Evolutionary conservation across 805 yeast genomes (phyloP), one percentile per base, ranked within the genome.

Genomic region (Brettanomyces bruxellensis): DNA sequence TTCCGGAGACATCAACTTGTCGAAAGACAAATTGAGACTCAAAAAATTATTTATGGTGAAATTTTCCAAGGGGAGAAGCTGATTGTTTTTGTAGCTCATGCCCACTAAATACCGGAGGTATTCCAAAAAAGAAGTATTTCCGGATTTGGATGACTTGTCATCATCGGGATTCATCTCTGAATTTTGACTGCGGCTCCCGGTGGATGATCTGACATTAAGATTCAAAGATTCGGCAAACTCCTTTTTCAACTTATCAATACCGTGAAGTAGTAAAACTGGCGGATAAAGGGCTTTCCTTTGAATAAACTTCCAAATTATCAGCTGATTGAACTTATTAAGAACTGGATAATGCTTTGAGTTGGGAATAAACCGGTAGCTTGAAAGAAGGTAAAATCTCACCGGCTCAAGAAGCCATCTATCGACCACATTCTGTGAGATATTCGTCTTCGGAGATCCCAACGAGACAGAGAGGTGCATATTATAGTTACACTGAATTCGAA

Each of bases 381-480:
- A 75, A 3, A 83, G 55, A 39, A 82, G 58, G 18, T 81, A 64
- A 57, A 78, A 73, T 5, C 76, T 68, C 1, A 83, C 73, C 0
- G 88, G 88, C 59, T 83, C 90, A 25, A 82, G 68, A 46, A 77
- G 60, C 90, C 90, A 83, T 46, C 88, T 64, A 24, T 75, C 69
- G 3, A 78, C 55, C 3, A 81, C 77, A 45, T 59, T 57, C 3
- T 65, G 64, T 2, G 83, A 82, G 1, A 76, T 72, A 44, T 68
- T 68, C 35, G 70, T 69, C 47, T 79, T 79, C 32, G 95, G 90
- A 23, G 89, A 73, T 35, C 83, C 93, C 34, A 85, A 67, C 4
- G 87, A 86, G 45, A 88, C 79, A n/a, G 86, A 79, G 44, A 83
- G 62, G 23, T 77, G 72, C 2, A 62, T 50, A 43, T 80, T 70